Base-by-base conservation (phyloP, 1,284 basidiomycete species). In the Fomitopsis schrenkii region DNA sequence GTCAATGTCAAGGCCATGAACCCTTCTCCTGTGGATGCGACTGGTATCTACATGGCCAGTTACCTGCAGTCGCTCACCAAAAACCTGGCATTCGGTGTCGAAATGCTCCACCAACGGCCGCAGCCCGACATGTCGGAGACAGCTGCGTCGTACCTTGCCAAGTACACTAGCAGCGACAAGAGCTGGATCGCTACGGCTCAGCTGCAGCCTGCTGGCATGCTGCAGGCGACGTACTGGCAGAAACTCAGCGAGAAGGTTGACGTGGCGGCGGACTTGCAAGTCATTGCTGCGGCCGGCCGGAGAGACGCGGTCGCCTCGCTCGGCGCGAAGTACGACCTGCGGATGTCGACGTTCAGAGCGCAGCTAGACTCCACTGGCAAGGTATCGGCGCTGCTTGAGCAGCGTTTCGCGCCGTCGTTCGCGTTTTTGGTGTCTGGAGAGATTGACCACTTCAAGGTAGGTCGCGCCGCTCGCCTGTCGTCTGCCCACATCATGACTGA, bases 151-250 rank as follows among this genome's bases (percentile, higher is more conserved):
- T 98, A 95, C 78, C 83, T 98, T 61, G 89, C 92, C 67, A 98
- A 97, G 79, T 90, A 88, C 75, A 93, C 90, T 0, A 79, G 86
- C 64, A 76, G 81, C 35, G 82, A 86, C 72, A 89, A 83, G 75
- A 88, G 83, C 70, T 96, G 94, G 94, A 96, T 97, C 70, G 95
- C 94, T 35, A 98, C 96, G 5, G 91, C 94, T 9, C 94, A 96
- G 73, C 70, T 97, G 40, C 94, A 97, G 75, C 83, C 89, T n/a
- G 81, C 85, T 46, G 96, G 97, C 42, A 84, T 96, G 59, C 71
- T 98, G 41, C 93, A 96, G 76, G 87, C 95, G 48, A 97, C 95
- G 15, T 99, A 99, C 79, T 98, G 94, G 93, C 96, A 98, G 68
- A 93, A 93, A 74, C 79, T 99, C 61, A 90, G 88, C 75, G 95